Evolutionary conservation across 352 stramenopile genomes (phyloP).

Genomic region (Globisporangium viniferum): DNA sequence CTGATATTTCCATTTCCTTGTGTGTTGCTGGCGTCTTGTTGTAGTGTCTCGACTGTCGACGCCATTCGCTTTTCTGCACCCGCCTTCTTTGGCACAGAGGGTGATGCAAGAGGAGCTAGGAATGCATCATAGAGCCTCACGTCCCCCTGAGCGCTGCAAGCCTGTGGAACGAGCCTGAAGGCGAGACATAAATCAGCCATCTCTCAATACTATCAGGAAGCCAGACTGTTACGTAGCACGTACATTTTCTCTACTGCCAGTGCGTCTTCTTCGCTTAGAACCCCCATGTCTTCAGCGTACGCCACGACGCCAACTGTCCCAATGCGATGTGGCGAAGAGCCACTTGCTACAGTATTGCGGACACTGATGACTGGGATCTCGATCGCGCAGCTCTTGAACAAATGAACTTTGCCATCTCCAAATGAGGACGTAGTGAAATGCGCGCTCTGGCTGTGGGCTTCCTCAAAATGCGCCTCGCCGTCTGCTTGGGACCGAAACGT

Average conservation of each 20-base stretch:
- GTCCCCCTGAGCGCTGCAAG: background rate
- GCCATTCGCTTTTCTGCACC: background rate
- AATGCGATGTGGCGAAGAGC: conserved; percentile 10
- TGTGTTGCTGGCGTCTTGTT: background rate
- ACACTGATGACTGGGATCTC: conserved; percentile 46
- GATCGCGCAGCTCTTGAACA: conserved; percentile 55
- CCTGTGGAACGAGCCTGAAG: conserved; percentile 2
- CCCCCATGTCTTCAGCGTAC: conserved; percentile 36
- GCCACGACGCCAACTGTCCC: conserved; percentile 32
- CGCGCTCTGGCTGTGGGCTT: conserved; percentile 20
- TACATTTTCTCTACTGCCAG: conserved; percentile 7
- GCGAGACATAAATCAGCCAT: background rate
- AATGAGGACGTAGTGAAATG: background rate
- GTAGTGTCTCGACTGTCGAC: background rate
- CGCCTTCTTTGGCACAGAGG: background rate
- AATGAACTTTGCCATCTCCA: conserved; percentile 5
- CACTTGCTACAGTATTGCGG: background rate
- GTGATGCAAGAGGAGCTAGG: background rate
- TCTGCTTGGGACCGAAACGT: conserved; percentile 32
- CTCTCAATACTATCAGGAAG: background rate
- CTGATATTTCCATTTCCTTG: background rate
- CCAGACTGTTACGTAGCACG: background rate
- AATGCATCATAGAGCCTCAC: conserved; percentile 11
- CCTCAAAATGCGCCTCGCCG: conserved; percentile 33
- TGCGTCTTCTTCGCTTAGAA: conserved; percentile 14